Evolutionary conservation across 345 rosid species (phyloP), one percentile per base, ranked within the genome.

Genomic region (Populus pruinosa): DNA sequence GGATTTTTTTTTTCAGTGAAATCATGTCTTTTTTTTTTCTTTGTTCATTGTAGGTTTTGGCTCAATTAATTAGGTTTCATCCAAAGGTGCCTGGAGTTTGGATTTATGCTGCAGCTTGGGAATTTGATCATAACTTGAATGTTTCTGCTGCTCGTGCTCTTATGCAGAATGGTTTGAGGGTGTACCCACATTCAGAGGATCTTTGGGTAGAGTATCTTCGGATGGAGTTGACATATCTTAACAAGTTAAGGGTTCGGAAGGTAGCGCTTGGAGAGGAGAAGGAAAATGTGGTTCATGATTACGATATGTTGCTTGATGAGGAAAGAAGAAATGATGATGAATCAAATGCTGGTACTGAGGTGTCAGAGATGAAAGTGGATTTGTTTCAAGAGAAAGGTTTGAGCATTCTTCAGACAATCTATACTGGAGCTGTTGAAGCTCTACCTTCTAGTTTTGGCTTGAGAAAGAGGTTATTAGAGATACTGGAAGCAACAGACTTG

Each of bases 21-120:
- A 10, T 6, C 3, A 7, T 16, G 49, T 69, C 12, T 38, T 13
- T 14, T 43, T n/a, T 21, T 62, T 23, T 11, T 44, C 7, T 38
- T 11, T 16, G 71, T 73, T 71, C 27, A 6, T 47, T 74, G 59
- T 82, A 96, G 99, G 90, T 83, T 3, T 83, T 96, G 77, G 94
- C 97, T 79, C 94, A 96, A 85, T 88, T 86, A 25, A 87, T 92
- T 50, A 88, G 98, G 78, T 89, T 94, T 84, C 98, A 91, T 73
- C 95, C 97, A 0, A 94, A 89, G 86, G 95, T 88, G 18, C 91
- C 97, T 0, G 97, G 88, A 59, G 90, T 93, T 67, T 96, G 98
- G 97, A 92, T 92, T 68, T 93, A 96, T 87, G 98, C 98, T 82
- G 98, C 98, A 14, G 96, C 94, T 62, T 96, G 99, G 98, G 96